phyloP scores from a whole-genome alignment of 257 asterid species.

The Solanum clarkiae region DNA sequence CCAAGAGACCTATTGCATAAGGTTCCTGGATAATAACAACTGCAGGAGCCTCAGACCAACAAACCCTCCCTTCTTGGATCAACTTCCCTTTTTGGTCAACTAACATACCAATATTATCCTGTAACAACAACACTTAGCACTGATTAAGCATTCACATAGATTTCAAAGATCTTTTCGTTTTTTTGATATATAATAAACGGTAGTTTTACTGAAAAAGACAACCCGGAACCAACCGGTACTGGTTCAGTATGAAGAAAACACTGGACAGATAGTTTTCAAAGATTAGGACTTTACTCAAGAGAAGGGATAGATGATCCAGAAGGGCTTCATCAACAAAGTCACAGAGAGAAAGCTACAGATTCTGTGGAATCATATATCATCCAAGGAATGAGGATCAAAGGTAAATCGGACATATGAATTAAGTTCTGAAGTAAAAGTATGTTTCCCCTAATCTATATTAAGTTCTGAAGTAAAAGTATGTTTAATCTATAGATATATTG shows the following conservation, averaged over 20 bases:
- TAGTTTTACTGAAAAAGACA: neutral
- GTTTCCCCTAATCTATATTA: neutral
- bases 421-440: neutral
- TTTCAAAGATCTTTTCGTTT: neutral
- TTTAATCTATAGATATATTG: neutral
- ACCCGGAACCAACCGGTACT: neutral
- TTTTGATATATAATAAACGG: neutral
- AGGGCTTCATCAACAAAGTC: neutral
- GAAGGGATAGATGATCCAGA: neutral
- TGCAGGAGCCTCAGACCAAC: conserved; percentile 99
- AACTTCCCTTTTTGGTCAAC: conserved; percentile 98
- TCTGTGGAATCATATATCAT: neutral
- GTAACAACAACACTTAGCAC: conserved; percentile 8
- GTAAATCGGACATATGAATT: neutral
- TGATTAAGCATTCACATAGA: neutral
- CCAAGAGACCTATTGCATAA: conserved; percentile 85
- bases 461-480: neutral
- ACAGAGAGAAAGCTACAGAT: neutral
- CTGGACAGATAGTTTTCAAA: neutral
- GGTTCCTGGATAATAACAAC: conserved; percentile 67
- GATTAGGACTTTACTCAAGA: neutral
- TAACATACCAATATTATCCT: conserved; percentile 97
- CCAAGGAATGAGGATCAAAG: neutral
- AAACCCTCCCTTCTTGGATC: conserved; percentile 88
- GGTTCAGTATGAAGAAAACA: neutral